Evolutionary conservation across 345 rosid genomes (phyloP), one percentile per base, ranked within the genome.

Genomic region (Xanthoceras sorbifolium): DNA sequence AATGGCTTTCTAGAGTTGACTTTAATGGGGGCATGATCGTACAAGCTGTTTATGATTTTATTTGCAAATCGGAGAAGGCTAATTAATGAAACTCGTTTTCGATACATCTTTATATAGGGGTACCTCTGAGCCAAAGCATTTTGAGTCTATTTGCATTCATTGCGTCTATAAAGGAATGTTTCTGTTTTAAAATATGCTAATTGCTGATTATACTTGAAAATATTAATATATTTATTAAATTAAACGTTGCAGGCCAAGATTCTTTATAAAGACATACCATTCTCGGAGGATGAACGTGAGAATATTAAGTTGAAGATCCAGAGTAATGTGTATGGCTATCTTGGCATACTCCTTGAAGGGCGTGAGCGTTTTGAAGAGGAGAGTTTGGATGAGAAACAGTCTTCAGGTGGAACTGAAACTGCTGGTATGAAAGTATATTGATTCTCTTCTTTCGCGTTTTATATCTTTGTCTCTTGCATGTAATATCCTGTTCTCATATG

Each of bases 301-400:
- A 86, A 87, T 38, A 90, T 94, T 36, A 97, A 88, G 86, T 72
- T 89, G 76, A 89, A 85, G 62, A 92, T 94, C 84, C 99, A 97
- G 80, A 88, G 91, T 81, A 97, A 97, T 64, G 90, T 92, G 28
- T 97, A 94, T 76, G 89, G 91, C 48, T 97, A 94, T 87, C 92
- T 97, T 73, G 98, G 99, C 73, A 86, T 92, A 73, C 95, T 97
- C 62, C 97, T 97, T 57, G 99, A 97, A 83, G 99, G 97, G 5
- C 97, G 97, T 68, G 99, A 97, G 73, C 92, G 89, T 64, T 97
- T 94, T 71, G 99, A 94, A 82, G 99, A 97, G 77, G 98, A 93
- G 78, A 72, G 86, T 84, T 90, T 86, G 83, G 78, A 80, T 76
- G 86, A 76, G 31, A 84, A 76, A 42, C 82, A 29, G 54, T 74